Base-by-base conservation (phyloP, 257 asterid species). In the Solanum chilense region DNA sequence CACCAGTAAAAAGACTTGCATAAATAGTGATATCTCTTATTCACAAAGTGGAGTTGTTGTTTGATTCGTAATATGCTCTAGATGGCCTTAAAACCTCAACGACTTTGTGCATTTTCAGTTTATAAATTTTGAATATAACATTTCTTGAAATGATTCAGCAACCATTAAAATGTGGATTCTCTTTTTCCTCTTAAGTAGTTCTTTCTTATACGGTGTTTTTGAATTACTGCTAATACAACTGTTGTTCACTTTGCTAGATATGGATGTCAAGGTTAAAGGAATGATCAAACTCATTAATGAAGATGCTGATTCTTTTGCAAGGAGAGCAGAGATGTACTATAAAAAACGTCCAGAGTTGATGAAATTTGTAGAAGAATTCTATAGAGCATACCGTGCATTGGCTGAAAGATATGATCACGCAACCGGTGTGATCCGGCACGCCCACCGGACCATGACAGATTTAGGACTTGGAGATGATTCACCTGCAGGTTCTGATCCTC, bases 381-480 rank as follows among this genome's bases (percentile, higher is more conserved):
- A 97, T 62, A 86, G 99, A 76, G 98, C 99, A 42, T 97, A 97
- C 89, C 99, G 99, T 60, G 98, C 99, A 76, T 90, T 97, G 90
- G 98, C 99, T 25, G 99, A 96, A 89, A 92, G 99, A 90, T 97
- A 97, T 86, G 99, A 97, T 90, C 97, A 97, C 45, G 99, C 99
- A 60, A 97, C 99, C 14, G 98, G 98, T 13, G 99, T 96, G 74
- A 96, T 97, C 88, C 94, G 98, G 18, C 99, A 97, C 25, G 99
- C 99, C 86, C 99, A 97, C 87, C 91, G 86, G 74, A 95, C 98
- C 18, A 97, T 97, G 99, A 58, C 97, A 5, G 99, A 96, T n/a
- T 52, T 84, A 78, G 88, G 91, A 91, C 91, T 92, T 88, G 85
- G 86, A 66, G 99, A 96, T 82, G 99, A 95, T 86, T 90, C 98